Conservation (phyloP, 352 stramenopile species). For the Phytopythium sindhum region DNA sequence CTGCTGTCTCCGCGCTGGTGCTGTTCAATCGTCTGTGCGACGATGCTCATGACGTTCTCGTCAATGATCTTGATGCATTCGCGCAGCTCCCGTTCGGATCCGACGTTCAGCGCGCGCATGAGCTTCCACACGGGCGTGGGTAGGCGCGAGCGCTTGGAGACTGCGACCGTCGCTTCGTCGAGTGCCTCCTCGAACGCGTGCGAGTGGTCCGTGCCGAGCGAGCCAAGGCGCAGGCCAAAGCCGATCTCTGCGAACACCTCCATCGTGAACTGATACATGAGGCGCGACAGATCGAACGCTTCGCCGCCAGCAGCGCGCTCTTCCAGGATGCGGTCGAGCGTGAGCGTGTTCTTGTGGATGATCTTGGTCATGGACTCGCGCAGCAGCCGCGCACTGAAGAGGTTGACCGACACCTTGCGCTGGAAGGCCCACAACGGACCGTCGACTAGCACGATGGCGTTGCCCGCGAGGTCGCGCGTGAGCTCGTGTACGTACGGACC, state of each 20-base stretch:
- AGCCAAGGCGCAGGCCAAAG: constrained; percentile 29
- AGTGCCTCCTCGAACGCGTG: constrained; percentile 33
- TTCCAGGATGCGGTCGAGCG: constrained; percentile 23
- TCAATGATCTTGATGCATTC: constrained; percentile 32
- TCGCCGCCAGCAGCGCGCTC: constrained; percentile 8
- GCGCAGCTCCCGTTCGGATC: constrained; percentile 29
- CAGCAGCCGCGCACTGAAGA: constrained; percentile 39
- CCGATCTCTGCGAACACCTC: constrained; percentile 46
- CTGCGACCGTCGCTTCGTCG: constrained; percentile 22
- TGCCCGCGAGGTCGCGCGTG: constrained; percentile 35
- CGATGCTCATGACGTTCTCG: constrained; percentile 32
- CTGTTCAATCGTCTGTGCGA: constrained; percentile 32
- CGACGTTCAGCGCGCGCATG: constrained; percentile 37
- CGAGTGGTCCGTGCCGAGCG: constrained; percentile 28
- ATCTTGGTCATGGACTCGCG: constrained; percentile 35
- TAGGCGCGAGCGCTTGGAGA: constrained; percentile 27
- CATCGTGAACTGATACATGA: constrained; percentile 37
- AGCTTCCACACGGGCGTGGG: constrained; percentile 42
- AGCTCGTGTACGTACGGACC: constrained; percentile 37
- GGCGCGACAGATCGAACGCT: constrained; percentile 22
- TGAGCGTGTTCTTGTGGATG: constrained; percentile 30
- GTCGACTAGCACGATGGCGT: constrained; percentile 45
- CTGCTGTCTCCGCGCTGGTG: constrained; percentile 5
- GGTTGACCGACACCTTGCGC: constrained; percentile 29
- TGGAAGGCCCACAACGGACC: constrained; percentile 37